phyloP scores from a whole-genome alignment of 768 basidiomycete species.

The Naganishia antarctica region DNA sequence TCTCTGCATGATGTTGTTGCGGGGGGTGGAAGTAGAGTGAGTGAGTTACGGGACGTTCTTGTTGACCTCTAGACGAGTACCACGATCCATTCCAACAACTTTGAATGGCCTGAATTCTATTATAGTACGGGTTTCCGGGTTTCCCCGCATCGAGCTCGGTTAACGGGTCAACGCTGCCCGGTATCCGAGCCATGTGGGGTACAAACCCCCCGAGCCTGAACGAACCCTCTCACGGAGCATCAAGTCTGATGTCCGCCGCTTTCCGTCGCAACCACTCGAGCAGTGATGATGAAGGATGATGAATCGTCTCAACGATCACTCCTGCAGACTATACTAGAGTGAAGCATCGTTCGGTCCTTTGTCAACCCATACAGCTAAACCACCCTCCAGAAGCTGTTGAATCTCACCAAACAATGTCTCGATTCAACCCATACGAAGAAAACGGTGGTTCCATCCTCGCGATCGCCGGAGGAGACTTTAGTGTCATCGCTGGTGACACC shows the following conservation, averaged over 20 bases:
- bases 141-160: background rate
- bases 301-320: background rate
- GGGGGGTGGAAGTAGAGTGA: too few relatives aligned
- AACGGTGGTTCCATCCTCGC: slow-evolving; percentile 92
- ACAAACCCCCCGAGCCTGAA: too few relatives aligned
- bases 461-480: slow-evolving; percentile 87
- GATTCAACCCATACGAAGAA: slow-evolving; percentile 53
- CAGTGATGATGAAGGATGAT: background rate
- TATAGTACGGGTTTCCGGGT: too few relatives aligned
- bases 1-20: background rate
- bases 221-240: too few relatives aligned
- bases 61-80: too few relatives aligned
- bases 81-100: too few relatives aligned
- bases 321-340: background rate
- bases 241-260: too few relatives aligned
- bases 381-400: background rate
- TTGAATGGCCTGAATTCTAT: too few relatives aligned
- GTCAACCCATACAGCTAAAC: background rate
- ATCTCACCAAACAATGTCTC: slow-evolving; percentile 10
- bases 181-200: too few relatives aligned
- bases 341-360: too few relatives aligned
- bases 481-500: slow-evolving; percentile 93
- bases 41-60: too few relatives aligned
- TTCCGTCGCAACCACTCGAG: too few relatives aligned
- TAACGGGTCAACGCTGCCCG: background rate